These are phyloP conservation scores for Cardamine chenopodiifolia DNA, from an alignment of 345 rosid genomes.

Conservation along the genomic window DNA sequence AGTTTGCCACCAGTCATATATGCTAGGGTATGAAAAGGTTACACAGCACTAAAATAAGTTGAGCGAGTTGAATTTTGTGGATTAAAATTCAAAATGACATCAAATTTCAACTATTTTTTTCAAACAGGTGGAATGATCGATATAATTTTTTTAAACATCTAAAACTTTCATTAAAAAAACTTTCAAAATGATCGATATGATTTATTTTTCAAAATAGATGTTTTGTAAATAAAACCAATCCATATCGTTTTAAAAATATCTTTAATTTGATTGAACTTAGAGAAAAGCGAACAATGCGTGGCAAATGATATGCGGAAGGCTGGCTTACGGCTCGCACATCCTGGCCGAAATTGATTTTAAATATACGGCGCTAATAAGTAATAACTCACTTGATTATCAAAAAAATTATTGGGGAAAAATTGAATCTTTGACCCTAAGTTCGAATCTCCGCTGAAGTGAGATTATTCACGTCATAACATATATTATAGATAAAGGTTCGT, in stretches of 20 bases:
- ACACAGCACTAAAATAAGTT: background rate
- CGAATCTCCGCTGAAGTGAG: background rate
- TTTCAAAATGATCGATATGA: background rate
- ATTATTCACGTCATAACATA: background rate
- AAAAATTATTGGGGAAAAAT: background rate
- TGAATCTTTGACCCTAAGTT: background rate
- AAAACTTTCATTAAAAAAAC: too few species aligned
- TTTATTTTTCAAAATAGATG: background rate
- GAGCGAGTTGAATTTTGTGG: background rate
- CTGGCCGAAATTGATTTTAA: background rate
- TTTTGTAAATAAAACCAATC: background rate
- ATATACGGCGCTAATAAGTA: too few species aligned
- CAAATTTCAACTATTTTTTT: background rate
- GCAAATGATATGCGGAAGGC: background rate
- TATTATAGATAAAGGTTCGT: background rate
- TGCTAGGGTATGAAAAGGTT: background rate
- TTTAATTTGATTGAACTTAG: background rate
- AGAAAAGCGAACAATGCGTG: background rate
- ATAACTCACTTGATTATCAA: background rate
- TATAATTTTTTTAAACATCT: background rate
- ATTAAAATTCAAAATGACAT: background rate
- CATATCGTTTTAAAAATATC: background rate
- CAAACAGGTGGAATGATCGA: background rate
- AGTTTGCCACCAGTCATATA: background rate
- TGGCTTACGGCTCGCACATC: background rate